Evolutionary conservation across 164 flowering plant genomes (phyloP), one percentile per base, ranked within the genome.

Genomic region (Hamamelis virginiana): DNA sequence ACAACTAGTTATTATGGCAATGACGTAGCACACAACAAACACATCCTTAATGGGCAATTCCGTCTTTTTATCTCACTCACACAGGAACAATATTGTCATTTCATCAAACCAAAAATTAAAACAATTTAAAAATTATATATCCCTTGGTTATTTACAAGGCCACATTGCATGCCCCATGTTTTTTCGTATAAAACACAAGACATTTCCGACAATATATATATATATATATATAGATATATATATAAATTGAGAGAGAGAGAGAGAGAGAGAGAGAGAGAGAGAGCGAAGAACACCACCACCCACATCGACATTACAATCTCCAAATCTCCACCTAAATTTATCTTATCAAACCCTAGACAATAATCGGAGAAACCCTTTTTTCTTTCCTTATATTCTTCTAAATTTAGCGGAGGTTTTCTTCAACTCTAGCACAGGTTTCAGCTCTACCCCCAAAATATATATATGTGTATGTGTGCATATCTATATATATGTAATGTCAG

Each of bases 311-410:
- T 57, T 57, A 23, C 60, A 57, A 57, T 57, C 60, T 57, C 23
- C 60, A 57, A 57, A 57, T 57, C 60, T 57, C 16, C 60, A 57
- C 60, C 59, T 55, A 55, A 57, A 57, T 57, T 33, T 25, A 57
- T 57, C 60, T 57, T 19, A 21, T 21, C 38, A 57, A 57, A 57
- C 60, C 60, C 60, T 57, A 57, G 27, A n/a, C 26, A 13, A 22
- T 56, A n/a, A n/a, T n/a, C 26, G 16, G 8, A 19, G 26, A 23
- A 5, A 57, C 13, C 26, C 13, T 18, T 25, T 4, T 22, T 28
- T 22, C 10, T 56, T 12, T 56, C 9, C 8, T n/a, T 53, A 8
- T 2, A 6, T 23, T 22, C 25, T 15, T 56, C n/a, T 22, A 0
- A 57, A 4, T 57, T 57, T 25, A 11, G 41, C 60, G 25, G 16